phyloP scores from a whole-genome alignment of 495 filamentous ascomycete species.

The Penicillium turbatum region DNA sequence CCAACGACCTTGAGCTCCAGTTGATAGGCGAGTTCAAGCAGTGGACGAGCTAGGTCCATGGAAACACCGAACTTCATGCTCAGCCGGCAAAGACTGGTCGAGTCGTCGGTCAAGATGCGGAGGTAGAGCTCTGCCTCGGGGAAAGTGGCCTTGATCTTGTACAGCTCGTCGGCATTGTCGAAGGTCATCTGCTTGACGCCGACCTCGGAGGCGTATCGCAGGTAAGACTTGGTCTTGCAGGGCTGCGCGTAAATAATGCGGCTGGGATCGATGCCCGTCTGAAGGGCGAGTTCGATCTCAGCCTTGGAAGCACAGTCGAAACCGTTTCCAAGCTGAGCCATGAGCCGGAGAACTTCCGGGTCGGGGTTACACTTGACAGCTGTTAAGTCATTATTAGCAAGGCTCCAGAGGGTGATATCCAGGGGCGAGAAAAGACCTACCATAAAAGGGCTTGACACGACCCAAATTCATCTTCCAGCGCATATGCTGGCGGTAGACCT shows the following conservation, averaged over 20 bases:
- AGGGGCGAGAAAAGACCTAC: conserved; percentile 47
- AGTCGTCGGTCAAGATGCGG: conserved; percentile 94
- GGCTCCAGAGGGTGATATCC: not conserved
- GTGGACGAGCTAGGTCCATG: conserved; percentile 68
- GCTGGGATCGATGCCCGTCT: conserved; percentile 77
- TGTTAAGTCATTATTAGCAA: conserved; percentile 28
- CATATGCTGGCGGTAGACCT: conserved; percentile 97
- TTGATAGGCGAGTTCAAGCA: conserved; percentile 76
- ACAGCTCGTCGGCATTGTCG: conserved; percentile 95
- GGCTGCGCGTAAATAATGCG: conserved; percentile 99
- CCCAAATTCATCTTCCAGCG: conserved; percentile 94
- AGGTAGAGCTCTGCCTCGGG: conserved; percentile 88
- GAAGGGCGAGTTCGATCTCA: conserved; percentile 88
- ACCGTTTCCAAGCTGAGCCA: conserved; percentile 82
- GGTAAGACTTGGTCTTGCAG: conserved; percentile 97
- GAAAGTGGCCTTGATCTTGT: conserved; percentile 90
- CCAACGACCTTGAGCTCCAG: conserved; percentile 95
- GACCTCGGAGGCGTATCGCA: conserved; percentile 76
- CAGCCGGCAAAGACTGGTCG: conserved; percentile 84
- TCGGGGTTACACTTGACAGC: conserved; percentile 99
- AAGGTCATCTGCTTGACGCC: conserved; percentile 99
- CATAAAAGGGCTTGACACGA: conserved; percentile 94
- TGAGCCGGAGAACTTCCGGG: conserved; percentile 78
- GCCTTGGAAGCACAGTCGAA: conserved; percentile 98
- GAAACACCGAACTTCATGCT: conserved; percentile 97